Evolutionary conservation across 2,329 filamentous ascomycete species (phyloP).

Genomic region (Cyphellophora attinorum): DNA sequence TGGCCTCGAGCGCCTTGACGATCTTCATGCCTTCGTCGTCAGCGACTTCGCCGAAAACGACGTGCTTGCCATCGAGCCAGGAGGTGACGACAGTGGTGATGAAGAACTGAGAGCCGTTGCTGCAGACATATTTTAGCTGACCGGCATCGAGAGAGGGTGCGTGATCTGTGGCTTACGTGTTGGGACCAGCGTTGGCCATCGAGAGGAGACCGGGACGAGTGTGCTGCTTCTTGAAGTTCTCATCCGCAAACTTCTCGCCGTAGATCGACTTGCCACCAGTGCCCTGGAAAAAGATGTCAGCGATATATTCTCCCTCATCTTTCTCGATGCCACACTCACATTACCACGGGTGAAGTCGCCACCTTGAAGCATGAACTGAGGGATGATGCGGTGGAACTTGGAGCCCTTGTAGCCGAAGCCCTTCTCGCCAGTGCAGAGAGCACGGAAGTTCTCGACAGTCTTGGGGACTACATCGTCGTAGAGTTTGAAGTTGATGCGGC

Average conservation of each 20-base stretch:
- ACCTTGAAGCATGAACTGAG: constrained; percentile 62
- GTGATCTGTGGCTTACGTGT: constrained; percentile 70
- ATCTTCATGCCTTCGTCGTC: constrained; percentile 44
- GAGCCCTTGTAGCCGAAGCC: constrained; percentile 59
- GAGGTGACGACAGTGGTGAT: constrained; percentile 58
- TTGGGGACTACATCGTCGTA: constrained; percentile 79
- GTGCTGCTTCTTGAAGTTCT: constrained; percentile 64
- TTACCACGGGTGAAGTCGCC: constrained; percentile 59
- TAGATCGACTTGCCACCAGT: constrained; percentile 62
- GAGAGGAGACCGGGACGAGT: constrained; percentile 54
- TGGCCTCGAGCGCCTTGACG: constrained; percentile 51
- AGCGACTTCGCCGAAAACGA: constrained; percentile 58
- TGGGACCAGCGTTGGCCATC: constrained; percentile 63
- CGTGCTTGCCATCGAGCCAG: constrained; percentile 61
- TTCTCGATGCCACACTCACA: constrained; percentile 62
- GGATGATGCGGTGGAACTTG: constrained; percentile 61
- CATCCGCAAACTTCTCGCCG: constrained; percentile 56
- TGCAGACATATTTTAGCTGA: constrained; percentile 20
- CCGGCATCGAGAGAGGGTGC: not conserved
- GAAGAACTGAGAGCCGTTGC: constrained; percentile 66
- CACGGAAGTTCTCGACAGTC: constrained; percentile 63
- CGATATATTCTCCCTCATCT: constrained; percentile 60
- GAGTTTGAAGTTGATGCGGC: constrained; percentile 82
- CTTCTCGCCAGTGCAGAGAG: constrained; percentile 57
- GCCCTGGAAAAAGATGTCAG: constrained; percentile 77